Base-by-base conservation (phyloP, 176 grass and related monocot species). In the Triticum dicoccoides region DNA sequence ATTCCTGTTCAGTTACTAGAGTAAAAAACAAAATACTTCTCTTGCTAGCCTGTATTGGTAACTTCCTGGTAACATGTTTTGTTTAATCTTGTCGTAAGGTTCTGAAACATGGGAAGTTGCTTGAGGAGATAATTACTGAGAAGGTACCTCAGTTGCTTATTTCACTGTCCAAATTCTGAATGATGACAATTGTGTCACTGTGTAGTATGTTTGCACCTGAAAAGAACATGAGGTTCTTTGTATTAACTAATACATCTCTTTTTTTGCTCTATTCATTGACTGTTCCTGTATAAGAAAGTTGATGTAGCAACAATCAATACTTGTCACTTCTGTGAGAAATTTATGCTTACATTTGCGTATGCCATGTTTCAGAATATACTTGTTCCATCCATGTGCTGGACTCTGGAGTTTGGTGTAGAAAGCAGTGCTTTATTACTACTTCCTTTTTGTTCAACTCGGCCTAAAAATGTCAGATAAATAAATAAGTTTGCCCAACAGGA, bases 51-150 rank as follows among this genome's bases (percentile, higher is more conserved):
- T 27, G 38, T 34, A 72, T 72, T 3, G 1, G 11, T 61, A 35
- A 11, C 11, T 82, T 56, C 35, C 21, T 70, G 15, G 14, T 82
- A 63, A 51, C 9, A 38, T 62, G 34, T 51, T 10, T 81, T 32
- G 27, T 77, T 89, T 41, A 39, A 39, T 39, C 20, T 79, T 61
- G 49, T 25, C 10, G 9, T 61, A 84, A 84, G 82, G 18, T 77
- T 67, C 32, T 84, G 88, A 88, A 76, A 75, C 89, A 79, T 63
- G 67, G 78, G 82, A 89, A 88, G 82, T 83, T 89, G 73, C 41
- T 90, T 6, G 75, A 84, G 52, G 85, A 92, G 84, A 84, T 92
- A 84, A 79, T 42, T 80, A 86, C 75, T 71, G 83, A 92, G 17
- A 95, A 93, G 85, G 95, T 95, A 66, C 20, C 29, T 59, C 67